Evolutionary conservation across 139 green algal genomes (phyloP), one percentile per base, ranked within the genome.

Genomic region (Chlorella sp.): DNA sequence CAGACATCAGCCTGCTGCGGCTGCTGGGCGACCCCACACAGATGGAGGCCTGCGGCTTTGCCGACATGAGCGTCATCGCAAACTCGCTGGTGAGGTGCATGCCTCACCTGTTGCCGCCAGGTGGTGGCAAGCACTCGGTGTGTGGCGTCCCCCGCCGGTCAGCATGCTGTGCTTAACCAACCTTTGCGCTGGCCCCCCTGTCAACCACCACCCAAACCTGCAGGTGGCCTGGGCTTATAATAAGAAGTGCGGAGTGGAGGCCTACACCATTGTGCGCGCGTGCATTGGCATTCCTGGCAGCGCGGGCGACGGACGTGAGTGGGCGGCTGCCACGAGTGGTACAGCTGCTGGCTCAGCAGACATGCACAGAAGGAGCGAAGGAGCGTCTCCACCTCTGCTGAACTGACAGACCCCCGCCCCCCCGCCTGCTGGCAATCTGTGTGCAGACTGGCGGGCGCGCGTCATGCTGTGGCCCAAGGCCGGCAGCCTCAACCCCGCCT

Each of bases 1-100:
- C 70, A 9, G 40, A 51, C 40, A 56, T 76, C 70, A n/a, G 24
- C 38, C 17, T 20, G 36, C 19, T 76, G 17, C 14, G 16, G 30
- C 43, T 83, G 14, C 62, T 83, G 77, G 30, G 44, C 13, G 77
- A 83, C 13, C 36, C 77, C 28, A 32, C 58, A 34, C 32, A 43
- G 32, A 83, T 83, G 77, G 77, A 83, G 41, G 36, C 38, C 40
- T 83, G 77, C 77, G 77, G 77, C 24, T 83, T 74, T 60, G 60
- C 60, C 14, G 77, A 83, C 77, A 40, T 83, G 30, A 36, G 9
- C 28, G 32, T 24, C 9, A 56, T 83, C 17, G 60, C 73, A 28
- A 83, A 83, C 60, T 26, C n/a, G 4, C 65, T 34, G 16, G 65
- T 72, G 34, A 16, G 64, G 30, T 22, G 3, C 22, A 24, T 24